Evolutionary conservation across 73 alveolate species (phyloP), one percentile per base, ranked within the genome.

Genomic region (Paramecium primaurelia): DNA sequence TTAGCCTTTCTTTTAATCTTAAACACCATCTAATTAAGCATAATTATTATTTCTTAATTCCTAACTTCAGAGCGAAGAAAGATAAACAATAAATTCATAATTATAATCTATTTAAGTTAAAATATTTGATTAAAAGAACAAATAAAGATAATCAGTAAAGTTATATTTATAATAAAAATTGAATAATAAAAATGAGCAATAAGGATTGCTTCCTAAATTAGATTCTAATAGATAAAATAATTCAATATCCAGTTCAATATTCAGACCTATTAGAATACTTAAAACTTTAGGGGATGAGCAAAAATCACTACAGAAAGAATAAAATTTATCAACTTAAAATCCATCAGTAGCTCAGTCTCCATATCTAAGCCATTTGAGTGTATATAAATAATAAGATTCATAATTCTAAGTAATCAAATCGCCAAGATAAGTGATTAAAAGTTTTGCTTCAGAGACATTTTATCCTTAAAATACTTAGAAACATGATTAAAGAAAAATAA

Each of bases 141-240:
- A 64, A 64, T 64, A 64, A 64, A 28, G 84, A 18, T 32, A 64
- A 64, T 64, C 84, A 32, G 84, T 64, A 64, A 64, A 64, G 84
- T 28, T 12, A 32, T 64, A 64, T 64, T 64, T 64, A 64, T 8
- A 64, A 64, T 26, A 64, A 64, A 64, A 64, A 64, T 14, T 64
- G 30, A 64, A 34, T 34, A 28, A 28, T 64, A 64, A 64, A 64
- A 32, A 26, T 28, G 42, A 64, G 12, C 14, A 3, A 4, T 32
- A 64, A 7, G 47, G 25, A 64, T 28, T 64, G 49, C 47, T 32
- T 6, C 42, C 42, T 32, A 64, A 32, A 26, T 25, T 34, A 28
- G 42, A 32, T 14, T 9, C 10, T 64, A 64, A 25, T 32, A 32
- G 28, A 28, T 32, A 64, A 18, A 54, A 2, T 32, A 32, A 16